A percentile compares a stretch with the other conserved stretches of the same genome.
These are phyloP conservation scores for Aspergillus alliaceus DNA, from an alignment of 2,329 filamentous ascomycete genomes.

Conservation along the genomic window DNA sequence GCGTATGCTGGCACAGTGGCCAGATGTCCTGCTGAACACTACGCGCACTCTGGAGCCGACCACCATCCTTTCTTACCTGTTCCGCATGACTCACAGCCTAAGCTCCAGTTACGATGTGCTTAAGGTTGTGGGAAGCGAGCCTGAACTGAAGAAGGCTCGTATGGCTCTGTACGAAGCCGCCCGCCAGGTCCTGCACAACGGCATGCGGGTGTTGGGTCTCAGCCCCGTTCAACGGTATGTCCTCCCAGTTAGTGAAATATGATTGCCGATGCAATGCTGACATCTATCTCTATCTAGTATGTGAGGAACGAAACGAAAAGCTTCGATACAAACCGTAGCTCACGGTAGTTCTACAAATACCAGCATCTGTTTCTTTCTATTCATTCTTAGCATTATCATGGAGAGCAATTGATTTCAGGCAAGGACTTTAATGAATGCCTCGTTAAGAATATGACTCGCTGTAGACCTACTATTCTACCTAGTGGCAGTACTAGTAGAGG, in stretches of 20 bases:
- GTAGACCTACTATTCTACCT: neutral
- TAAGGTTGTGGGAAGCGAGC: conserved; percentile 61
- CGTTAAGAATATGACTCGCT: neutral
- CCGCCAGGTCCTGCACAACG: conserved; percentile 64
- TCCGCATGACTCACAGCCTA: conserved; percentile 64
- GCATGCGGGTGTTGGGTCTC: conserved; percentile 64
- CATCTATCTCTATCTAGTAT: conserved; percentile 25
- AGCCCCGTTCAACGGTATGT: conserved; percentile 62
- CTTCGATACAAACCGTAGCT: conserved; percentile 1
- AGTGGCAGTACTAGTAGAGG: neutral
- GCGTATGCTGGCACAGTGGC: conserved; percentile 63
- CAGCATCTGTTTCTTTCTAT: conserved; percentile 5
- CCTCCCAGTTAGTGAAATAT: neutral
- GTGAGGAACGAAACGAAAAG: conserved; percentile 20
- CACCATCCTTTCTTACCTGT: conserved; percentile 66
- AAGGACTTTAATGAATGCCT: neutral
- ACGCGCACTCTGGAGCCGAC: conserved; percentile 67
- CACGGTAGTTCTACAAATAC: conserved; percentile 7
- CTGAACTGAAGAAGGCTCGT: conserved; percentile 58
- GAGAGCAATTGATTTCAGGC: neutral
- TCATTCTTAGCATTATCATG: neutral
- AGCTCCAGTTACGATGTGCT: conserved; percentile 64
- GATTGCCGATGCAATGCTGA: conserved; percentile 7
- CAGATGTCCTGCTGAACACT: conserved; percentile 63
- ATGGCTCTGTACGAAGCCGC: conserved; percentile 63